Base-by-base conservation (phyloP, 352 stramenopile species). In the Thalassiosira delicatula region DNA sequence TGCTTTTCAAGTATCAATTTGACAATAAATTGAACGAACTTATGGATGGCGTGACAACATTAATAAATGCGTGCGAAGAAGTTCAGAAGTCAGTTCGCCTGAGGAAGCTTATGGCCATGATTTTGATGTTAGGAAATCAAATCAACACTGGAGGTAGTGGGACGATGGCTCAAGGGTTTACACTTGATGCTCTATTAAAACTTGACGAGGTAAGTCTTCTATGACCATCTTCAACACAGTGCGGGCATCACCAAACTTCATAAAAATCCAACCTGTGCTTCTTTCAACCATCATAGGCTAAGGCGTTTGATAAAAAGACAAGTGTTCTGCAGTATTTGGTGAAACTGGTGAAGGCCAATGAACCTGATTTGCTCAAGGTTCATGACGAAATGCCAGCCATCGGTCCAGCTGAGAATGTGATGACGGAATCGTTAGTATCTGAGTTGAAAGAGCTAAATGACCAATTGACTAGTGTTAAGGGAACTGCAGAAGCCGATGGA, bases 261-360 rank as follows among this genome's bases (percentile, higher is more conserved):
- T 67, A 8, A 59, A 67, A 54, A 37, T n/a, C n/a, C n/a, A n/a
- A n/a, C 29, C 69, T 32, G 44, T 19, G 53, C 17, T 53, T 27
- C 1, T 60, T 56, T 70, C 40, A 69, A 40, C 66, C 42, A 9
- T 51, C 1, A 59, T 60, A 93, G 84, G 92, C 93, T 44, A 96
- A 96, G 81, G 93, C 94, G 19, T 96, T 95, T 84, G 94, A 99
- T 81, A 96, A 98, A 81, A 98, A 98, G 83, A 99, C 97, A 14
- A 98, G 96, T 14, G 96, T 98, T 32, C 88, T 99, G n/a, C 96
- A 98, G 72, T 99, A 99, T 84, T 87, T 99, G 11, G 95, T 98
- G 4, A 97, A 96, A 56, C 76, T 99, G 2, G 93, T 98, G 5
- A 97, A 98, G 81, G 96, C 95, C 40, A 99, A 98, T 77, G 95